Base-by-base conservation (phyloP, 495 filamentous ascomycete genomes). In the Annulohypoxylon moriforme region DNA sequence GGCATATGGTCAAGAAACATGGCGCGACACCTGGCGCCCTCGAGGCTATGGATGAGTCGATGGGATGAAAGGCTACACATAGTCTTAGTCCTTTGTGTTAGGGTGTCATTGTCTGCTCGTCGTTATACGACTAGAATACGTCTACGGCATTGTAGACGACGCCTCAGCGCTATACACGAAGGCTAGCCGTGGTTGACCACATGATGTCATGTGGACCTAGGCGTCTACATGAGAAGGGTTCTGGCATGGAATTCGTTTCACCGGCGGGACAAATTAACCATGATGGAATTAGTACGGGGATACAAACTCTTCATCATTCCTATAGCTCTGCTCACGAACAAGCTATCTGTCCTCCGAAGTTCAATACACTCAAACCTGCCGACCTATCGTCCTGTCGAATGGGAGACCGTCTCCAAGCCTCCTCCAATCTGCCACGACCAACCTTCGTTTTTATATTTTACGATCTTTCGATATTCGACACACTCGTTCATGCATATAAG, bases 1-100 rank as follows among this genome's bases (percentile, higher is more conserved):
- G 84, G 46, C 84, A 85, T 63, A 85, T 85, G 80, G 60, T 79
- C 36, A 85, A 85, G 71, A 85, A 85, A 61, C 84, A 85, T 62
- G 71, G 72, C 14, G 64, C 71, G 5, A 74, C 64, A 11, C 57
- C 68, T 4, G 60, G 59, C 31, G 70, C 74, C 2, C 67, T 78
- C 6, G 76, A 78, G 65, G 60, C 16, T 4, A 76, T 78, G 71
- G 76, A 78, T 33, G 62, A 74, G 52, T 70, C 68, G 31, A 62
- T 73, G 33, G 68, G 64, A 38, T 76, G 53, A 65, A n/a, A 24
- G 2, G 25, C 10, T 31, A 27, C 18, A 27, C 29, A 9, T 11
- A n/a, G 38, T 8, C 29, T 9, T 14, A 10, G n/a, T 34, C 44
- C 8, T 18, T 20, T 2, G 59, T 55, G 13, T 16, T 31, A n/a